Percentiles rank a stretch among this genome's conserved stretches.
Conservation (phyloP, 176 grass and related monocot genomes). For the Pontederia crassipes region DNA sequence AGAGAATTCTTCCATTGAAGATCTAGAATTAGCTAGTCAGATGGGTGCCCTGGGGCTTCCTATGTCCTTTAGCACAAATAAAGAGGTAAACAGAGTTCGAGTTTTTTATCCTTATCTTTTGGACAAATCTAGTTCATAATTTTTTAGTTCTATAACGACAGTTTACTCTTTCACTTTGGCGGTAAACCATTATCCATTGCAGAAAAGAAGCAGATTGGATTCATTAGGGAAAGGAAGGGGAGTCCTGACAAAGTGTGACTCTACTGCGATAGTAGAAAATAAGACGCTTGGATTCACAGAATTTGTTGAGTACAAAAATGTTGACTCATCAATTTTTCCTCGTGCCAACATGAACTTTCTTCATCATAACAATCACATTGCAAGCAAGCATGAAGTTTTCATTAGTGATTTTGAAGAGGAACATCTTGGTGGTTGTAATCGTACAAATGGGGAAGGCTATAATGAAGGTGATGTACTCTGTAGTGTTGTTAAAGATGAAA, state of each 20-base stretch:
- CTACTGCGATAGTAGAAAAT: slow-evolving; percentile 20
- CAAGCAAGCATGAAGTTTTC: slow-evolving; percentile 11
- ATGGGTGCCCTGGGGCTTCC: slow-evolving; percentile 93
- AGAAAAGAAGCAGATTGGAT: slow-evolving; percentile 34
- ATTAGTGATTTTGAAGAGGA: slow-evolving; percentile 18
- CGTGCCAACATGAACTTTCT: slow-evolving; percentile 15
- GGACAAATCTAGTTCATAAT: not conserved
- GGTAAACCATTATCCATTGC: slow-evolving; percentile 22
- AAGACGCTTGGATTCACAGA: not conserved
- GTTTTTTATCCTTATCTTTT: not conserved
- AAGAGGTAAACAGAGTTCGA: slow-evolving; percentile 36
- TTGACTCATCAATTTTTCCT: slow-evolving; percentile 7
- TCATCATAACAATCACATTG: slow-evolving; percentile 13
- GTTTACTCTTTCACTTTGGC: not conserved
- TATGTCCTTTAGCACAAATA: slow-evolving; percentile 69
- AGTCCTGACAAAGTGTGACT: slow-evolving; percentile 23
- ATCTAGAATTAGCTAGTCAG: slow-evolving; percentile 62
- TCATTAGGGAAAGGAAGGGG: slow-evolving; percentile 41
- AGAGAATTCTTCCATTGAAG: slow-evolving; percentile 22
- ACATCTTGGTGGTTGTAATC: slow-evolving; percentile 1
- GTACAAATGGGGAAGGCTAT: slow-evolving; percentile 16
- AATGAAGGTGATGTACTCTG: slow-evolving; percentile 10
- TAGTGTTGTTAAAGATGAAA: too few relatives aligned
- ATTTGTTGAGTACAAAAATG: slow-evolving; percentile 21
- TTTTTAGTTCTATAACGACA: slow-evolving; percentile 1